A percentile compares a stretch with the other conserved stretches of the same genome.
Conservation (phyloP, 306 rosid genomes). For the Trifolium pratense region DNA sequence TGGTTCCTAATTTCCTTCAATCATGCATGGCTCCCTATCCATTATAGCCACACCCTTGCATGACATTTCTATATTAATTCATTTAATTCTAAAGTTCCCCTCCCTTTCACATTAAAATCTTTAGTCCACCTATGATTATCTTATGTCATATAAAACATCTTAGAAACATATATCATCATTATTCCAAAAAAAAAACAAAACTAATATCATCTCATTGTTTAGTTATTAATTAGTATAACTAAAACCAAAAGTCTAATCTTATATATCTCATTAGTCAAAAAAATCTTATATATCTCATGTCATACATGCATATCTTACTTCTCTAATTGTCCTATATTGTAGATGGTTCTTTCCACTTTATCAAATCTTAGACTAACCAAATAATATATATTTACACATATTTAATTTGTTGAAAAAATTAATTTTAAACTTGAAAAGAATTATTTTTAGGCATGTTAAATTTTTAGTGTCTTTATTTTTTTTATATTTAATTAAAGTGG, state of each 20-base stretch:
- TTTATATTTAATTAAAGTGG: neutral
- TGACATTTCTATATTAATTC: neutral
- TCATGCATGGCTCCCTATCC: conserved; percentile 20
- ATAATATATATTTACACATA: too few relatives aligned
- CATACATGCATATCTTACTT: conserved; percentile 11
- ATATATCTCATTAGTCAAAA: conserved; percentile 1
- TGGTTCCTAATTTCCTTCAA: conserved; percentile 28
- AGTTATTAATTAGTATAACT: neutral
- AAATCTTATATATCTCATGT: too few relatives aligned
- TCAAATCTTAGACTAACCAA: neutral
- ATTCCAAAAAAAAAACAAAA: too few relatives aligned
- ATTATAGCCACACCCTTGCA: neutral
- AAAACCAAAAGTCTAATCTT: conserved; percentile 18
- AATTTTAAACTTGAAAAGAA: too few relatives aligned
- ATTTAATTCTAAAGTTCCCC: conserved; percentile 8
- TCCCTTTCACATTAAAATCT: conserved; percentile 13
- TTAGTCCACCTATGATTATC: conserved; percentile 25
- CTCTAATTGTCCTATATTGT: neutral
- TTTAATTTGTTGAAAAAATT: too few relatives aligned
- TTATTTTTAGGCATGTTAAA: neutral
- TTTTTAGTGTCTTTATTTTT: too few relatives aligned
- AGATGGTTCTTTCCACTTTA: neutral
- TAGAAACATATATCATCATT: too few relatives aligned
- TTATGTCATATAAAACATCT: neutral
- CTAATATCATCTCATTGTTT: neutral